phyloP scores from a whole-genome alignment of 805 yeast species.

The Yarrowia sp. region DNA sequence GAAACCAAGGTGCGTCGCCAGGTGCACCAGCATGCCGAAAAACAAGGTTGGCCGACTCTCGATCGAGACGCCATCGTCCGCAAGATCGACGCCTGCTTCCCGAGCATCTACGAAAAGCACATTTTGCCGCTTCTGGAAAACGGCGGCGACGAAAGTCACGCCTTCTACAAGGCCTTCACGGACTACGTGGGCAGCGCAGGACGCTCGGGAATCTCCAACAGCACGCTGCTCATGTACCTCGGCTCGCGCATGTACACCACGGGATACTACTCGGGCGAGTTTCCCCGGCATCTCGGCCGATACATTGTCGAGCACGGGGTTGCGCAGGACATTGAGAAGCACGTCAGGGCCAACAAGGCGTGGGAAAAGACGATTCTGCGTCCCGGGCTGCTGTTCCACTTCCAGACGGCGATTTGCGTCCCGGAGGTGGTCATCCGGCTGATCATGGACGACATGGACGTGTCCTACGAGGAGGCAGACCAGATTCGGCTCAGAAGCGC shows the following conservation, averaged over 20 bases:
- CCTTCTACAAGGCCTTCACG: neutral
- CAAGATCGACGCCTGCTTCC: neutral
- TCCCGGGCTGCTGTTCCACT: neutral
- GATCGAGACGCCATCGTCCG: neutral
- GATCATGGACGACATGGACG: neutral
- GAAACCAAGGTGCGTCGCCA: neutral
- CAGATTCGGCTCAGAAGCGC: neutral
- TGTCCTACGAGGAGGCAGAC: conserved; percentile 7
- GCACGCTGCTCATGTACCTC: neutral
- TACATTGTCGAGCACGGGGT: neutral
- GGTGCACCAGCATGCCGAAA: neutral
- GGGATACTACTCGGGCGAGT: neutral
- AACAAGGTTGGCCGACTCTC: neutral
- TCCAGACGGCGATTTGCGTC: neutral
- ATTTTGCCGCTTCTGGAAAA: neutral
- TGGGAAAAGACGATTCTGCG: neutral
- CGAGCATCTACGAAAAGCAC: neutral
- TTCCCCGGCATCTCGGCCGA: neutral
- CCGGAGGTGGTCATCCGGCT: conserved; percentile 6
- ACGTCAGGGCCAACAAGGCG: neutral
- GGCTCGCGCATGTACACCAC: neutral
- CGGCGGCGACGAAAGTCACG: neutral
- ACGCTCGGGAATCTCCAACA: neutral
- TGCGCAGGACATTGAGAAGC: neutral
- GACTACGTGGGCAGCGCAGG: neutral